Conservation (phyloP, 805 yeast genomes). For the Sungouiozyma intestinalis region DNA sequence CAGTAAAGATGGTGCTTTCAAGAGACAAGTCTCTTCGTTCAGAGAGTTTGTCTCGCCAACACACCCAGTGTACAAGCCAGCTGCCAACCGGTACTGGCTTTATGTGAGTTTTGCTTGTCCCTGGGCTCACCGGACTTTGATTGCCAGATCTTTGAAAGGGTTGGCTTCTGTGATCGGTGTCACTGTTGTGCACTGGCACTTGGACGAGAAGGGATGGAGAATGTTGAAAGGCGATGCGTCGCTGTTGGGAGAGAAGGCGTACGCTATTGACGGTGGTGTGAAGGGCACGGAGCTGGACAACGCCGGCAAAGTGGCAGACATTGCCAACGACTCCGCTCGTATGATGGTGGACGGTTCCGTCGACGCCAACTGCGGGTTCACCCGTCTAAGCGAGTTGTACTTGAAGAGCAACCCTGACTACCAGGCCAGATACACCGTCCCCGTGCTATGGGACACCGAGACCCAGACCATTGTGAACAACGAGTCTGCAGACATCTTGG, state of each 20-base stretch:
- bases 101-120: conserved; percentile 90
- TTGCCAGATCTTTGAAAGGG: conserved; percentile 67
- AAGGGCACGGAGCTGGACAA: conserved; percentile 4
- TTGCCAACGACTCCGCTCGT: conserved; percentile 15
- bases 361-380: conserved; percentile 50
- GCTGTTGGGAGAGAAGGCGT: conserved; percentile 6
- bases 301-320: conserved; percentile 8
- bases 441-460: conserved; percentile 86
- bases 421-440: conserved; percentile 81
- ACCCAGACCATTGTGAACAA: conserved; percentile 77
- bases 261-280: conserved; percentile 16
- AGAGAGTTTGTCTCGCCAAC: conserved; percentile 44
- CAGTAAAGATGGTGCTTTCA: conserved; percentile 42
- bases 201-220: conserved; percentile 87
- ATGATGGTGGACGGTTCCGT: conserved; percentile 33
- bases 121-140: conserved; percentile 83
- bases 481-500: conserved; percentile 81
- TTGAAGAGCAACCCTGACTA: conserved; percentile 66
- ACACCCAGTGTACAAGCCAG: conserved; percentile 61
- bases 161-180: conserved; percentile 47
- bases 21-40: conserved; percentile 47
- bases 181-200: conserved; percentile 83
- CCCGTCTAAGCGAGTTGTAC: conserved; percentile 61
- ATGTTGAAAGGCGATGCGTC: conserved; percentile 29
- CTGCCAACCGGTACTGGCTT: conserved; percentile 71